These are phyloP conservation scores for Diaporthe eres DNA, from an alignment of 2,329 filamentous ascomycete species.

Conservation along the genomic window DNA sequence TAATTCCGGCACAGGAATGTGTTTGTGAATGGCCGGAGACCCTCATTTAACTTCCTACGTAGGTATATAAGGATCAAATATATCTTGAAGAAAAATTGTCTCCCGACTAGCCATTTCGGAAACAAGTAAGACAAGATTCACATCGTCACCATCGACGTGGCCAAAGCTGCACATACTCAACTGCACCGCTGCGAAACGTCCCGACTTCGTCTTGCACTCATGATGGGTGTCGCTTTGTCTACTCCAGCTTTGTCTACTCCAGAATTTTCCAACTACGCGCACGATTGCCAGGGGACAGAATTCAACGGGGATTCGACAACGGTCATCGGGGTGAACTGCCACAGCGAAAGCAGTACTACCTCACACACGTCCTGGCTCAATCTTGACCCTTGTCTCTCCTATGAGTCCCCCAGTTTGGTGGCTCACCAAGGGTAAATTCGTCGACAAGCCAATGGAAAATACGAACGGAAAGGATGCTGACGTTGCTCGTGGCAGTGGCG, in stretches of 20 bases:
- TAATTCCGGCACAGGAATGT: background rate
- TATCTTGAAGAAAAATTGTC: background rate
- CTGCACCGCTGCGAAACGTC: background rate
- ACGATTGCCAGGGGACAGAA: slow-evolving; percentile 24
- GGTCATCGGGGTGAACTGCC: slow-evolving; percentile 27
- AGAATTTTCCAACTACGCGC: slow-evolving; percentile 32
- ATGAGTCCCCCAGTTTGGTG: slow-evolving; percentile 19
- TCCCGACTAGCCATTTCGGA: background rate
- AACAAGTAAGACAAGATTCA: background rate
- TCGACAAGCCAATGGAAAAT: background rate
- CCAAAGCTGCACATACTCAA: background rate
- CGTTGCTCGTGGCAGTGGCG: slow-evolving; percentile 21
- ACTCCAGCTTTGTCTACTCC: background rate
- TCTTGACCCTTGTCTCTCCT: slow-evolving; percentile 36
- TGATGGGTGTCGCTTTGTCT: background rate
- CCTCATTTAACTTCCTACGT: background rate
- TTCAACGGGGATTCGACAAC: slow-evolving; percentile 29
- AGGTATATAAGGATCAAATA: background rate
- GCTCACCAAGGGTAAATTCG: slow-evolving; percentile 35
- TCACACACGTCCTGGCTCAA: slow-evolving; percentile 30
- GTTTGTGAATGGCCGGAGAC: background rate
- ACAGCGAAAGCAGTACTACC: background rate
- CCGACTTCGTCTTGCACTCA: background rate
- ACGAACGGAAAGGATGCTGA: background rate
- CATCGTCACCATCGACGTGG: background rate